Conservation (phyloP, 2,329 filamentous ascomycete species). For the Exophiala mesophila region DNA sequence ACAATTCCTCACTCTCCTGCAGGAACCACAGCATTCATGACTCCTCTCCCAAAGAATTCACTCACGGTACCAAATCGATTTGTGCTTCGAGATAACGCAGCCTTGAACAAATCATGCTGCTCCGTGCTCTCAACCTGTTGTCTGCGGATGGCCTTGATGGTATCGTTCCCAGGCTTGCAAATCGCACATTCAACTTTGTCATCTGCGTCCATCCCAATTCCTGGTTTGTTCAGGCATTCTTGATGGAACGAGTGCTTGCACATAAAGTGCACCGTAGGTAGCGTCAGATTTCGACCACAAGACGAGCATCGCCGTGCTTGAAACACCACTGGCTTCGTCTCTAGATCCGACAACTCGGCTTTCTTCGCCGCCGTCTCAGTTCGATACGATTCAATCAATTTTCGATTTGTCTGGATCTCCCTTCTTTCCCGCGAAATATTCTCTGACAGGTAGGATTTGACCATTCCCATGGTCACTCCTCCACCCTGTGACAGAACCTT, state of each 20-base stretch:
- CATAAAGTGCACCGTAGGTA: slow-evolving; percentile 90
- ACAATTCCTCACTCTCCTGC: slow-evolving; percentile 16
- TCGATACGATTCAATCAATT: slow-evolving; percentile 77
- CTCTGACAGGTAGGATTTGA: slow-evolving; percentile 84
- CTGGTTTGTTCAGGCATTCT: slow-evolving; percentile 65
- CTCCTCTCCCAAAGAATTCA: slow-evolving; percentile 90
- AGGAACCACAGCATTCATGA: slow-evolving; percentile 56
- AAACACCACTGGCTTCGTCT: slow-evolving; percentile 78
- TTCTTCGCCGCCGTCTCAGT: slow-evolving; percentile 76
- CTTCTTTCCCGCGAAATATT: slow-evolving; percentile 84
- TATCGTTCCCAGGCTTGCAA: slow-evolving; percentile 78
- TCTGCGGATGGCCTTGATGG: slow-evolving; percentile 78
- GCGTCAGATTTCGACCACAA: slow-evolving; percentile 71
- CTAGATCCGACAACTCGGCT: slow-evolving; percentile 70
- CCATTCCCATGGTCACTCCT: slow-evolving; percentile 94
- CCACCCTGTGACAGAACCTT: slow-evolving; percentile 76
- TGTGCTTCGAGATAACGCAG: slow-evolving; percentile 68
- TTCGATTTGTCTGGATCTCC: slow-evolving; percentile 78
- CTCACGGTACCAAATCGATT: slow-evolving; percentile 77
- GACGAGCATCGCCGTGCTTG: slow-evolving; percentile 82
- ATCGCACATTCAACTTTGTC: slow-evolving; percentile 75
- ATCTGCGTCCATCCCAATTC: slow-evolving; percentile 46
- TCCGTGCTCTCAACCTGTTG: slow-evolving; percentile 82
- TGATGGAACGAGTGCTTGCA: slow-evolving; percentile 98
- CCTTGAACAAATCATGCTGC: slow-evolving; percentile 82